Evolutionary conservation across 768 basidiomycete genomes (phyloP), one percentile per base, ranked within the genome.

Genomic region (Lyophyllum atratum): DNA sequence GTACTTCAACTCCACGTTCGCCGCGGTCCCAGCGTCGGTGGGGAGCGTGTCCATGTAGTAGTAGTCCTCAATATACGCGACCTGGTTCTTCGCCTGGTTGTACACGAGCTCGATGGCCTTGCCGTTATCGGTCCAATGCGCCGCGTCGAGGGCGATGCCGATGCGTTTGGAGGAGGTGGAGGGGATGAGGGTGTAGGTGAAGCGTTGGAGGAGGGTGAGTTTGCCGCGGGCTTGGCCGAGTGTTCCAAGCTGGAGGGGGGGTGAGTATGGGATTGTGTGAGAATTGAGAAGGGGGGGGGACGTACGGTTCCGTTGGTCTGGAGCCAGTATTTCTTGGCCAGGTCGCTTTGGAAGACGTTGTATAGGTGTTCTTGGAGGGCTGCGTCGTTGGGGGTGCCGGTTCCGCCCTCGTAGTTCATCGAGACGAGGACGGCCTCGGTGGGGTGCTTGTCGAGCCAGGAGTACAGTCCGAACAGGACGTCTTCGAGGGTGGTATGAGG

Each of bases 141-240:
- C 63, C 0, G 72, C 69, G 29, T 77, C 72, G 6, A 83, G 74
- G 39, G 74, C 72, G 49, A 81, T 80, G 22, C 80, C 82, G 48
- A 79, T 70, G 24, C 74, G 72, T 37, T 76, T 76, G 19, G 70
- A 64, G 24, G 71, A 71, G 4, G 71, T 64, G 0, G 71, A 34
- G 2, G 80, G 75, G 14, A 83, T 72, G 21, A 78, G 69, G 26
- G 70, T 59, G 57, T 77, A 81, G 26, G 70, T 66, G 65, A 76
- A 82, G 6, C 83, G 78, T 54, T 81, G 78, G 33, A 84, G 74
- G 26, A 83, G 75, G 14, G 76, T 78, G 6, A 82, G 70, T 62
- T 82, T 83, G 19, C 80, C 80, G 2, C 83, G 77, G 1, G 80
- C 77, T 66, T 80, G 73, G 2, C 81, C 80, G 6, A 84, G 72